These are phyloP conservation scores for Talaromyces sp. DNA, from an alignment of 2,329 filamentous ascomycete species.

Conservation along the genomic window DNA sequence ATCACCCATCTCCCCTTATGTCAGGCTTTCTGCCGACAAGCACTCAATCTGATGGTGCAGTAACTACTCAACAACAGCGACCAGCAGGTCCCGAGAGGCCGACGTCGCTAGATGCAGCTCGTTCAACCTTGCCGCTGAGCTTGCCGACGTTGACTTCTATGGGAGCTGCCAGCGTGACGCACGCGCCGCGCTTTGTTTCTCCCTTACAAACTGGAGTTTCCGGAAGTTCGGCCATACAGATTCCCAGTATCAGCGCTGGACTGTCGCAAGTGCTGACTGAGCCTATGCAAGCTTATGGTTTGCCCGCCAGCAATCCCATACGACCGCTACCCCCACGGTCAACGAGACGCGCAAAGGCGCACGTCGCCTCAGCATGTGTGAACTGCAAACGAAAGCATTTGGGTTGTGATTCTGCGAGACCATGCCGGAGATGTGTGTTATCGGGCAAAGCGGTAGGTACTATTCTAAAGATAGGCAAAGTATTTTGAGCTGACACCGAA, in stretches of 20 bases:
- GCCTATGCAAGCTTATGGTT: constrained; percentile 20
- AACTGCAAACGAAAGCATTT: constrained; percentile 46
- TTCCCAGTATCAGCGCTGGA: constrained; percentile 11
- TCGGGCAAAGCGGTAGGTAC: constrained; percentile 42
- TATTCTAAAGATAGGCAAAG: constrained; percentile 6
- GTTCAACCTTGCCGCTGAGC: constrained; percentile 5
- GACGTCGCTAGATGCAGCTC: not conserved
- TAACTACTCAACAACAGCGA: constrained; percentile 22
- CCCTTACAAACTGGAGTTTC: not conserved
- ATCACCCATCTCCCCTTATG: constrained; percentile 38
- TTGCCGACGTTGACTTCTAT: constrained; percentile 13
- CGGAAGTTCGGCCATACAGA: not conserved
- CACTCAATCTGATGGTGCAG: constrained; percentile 31
- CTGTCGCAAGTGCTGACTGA: constrained; percentile 12
- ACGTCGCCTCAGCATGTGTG: constrained; percentile 44
- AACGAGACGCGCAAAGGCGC: constrained; percentile 40
- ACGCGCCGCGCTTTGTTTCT: constrained; percentile 9
- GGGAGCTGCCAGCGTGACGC: constrained; percentile 13
- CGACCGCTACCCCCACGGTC: constrained; percentile 30
- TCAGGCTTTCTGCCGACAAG: constrained; percentile 35
- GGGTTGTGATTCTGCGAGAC: constrained; percentile 40
- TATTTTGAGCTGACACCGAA: not conserved
- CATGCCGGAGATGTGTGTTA: constrained; percentile 41
- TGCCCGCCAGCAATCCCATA: constrained; percentile 9
- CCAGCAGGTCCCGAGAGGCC: not conserved